Percentiles rank a stretch among this genome's conserved stretches.
Conservation (phyloP, 352 stramenopile genomes). For the Phytophthora macrochlamydospora region DNA sequence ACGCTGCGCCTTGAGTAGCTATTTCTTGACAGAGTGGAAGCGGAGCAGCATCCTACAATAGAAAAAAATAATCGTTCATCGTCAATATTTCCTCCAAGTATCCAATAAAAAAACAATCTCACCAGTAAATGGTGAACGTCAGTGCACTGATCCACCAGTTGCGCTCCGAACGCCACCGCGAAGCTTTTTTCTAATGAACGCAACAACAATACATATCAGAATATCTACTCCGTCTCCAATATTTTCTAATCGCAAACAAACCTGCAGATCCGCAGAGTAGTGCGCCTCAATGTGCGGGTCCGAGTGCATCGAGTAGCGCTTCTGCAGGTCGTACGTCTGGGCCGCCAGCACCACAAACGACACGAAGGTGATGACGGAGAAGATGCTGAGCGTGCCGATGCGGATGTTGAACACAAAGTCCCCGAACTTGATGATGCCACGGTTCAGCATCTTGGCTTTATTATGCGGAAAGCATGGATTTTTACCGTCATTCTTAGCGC, state of each 20-base stretch:
- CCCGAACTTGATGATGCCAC: constrained; percentile 72
- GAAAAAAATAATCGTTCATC: background rate
- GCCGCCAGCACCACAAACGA: constrained; percentile 67
- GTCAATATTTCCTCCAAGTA: background rate
- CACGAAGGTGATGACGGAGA: constrained; percentile 75
- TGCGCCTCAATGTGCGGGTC: constrained; percentile 52
- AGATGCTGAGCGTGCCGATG: constrained; percentile 71
- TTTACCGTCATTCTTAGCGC: constrained; percentile 5
- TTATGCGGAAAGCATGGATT: constrained; percentile 11
- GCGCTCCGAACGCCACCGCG: constrained; percentile 73
- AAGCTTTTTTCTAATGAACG: constrained; percentile 63
- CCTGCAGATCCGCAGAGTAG: constrained; percentile 76
- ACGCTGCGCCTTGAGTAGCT: constrained; percentile 67
- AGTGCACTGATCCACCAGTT: constrained; percentile 90
- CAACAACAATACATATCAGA: background rate
- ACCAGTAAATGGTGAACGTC: constrained; percentile 88
- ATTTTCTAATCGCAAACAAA: constrained; percentile 14
- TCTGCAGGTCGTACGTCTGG: constrained; percentile 82
- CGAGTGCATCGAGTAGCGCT: constrained; percentile 47
- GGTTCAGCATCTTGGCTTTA: constrained; percentile 38
- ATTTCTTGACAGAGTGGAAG: constrained; percentile 85
- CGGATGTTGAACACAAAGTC: constrained; percentile 80
- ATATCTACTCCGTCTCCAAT: background rate
- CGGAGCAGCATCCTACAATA: constrained; percentile 72
- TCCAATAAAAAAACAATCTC: background rate